These are phyloP conservation scores for Podospora sp. DNA, from an alignment of 495 filamentous ascomycete species.

Conservation along the genomic window DNA sequence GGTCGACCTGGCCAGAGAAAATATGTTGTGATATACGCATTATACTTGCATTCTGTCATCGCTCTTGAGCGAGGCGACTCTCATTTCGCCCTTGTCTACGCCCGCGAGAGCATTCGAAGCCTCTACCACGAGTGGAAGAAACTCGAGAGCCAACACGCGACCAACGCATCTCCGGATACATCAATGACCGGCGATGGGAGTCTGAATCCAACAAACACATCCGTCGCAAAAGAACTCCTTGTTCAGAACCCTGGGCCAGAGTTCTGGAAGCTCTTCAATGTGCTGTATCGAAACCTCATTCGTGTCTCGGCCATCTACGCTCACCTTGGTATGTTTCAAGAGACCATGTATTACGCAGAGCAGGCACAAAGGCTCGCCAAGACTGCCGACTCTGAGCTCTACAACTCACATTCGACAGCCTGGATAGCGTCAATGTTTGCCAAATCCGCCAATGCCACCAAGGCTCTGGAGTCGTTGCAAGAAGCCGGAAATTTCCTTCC, in stretches of 20 bases:
- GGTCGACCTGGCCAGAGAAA: constrained; percentile 35
- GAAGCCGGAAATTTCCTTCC: constrained; percentile 49
- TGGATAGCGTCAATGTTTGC: constrained; percentile 67
- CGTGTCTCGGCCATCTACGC: constrained; percentile 77
- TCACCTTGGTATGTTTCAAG: constrained; percentile 81
- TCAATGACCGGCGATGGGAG: constrained; percentile 36
- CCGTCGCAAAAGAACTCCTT: constrained; percentile 24
- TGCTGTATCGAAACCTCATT: constrained; percentile 66
- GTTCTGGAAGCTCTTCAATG: constrained; percentile 79
- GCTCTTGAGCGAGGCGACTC: constrained; percentile 65
- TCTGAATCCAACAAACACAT: constrained; percentile 23
- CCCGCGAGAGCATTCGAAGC: constrained; percentile 65
- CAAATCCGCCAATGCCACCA: constrained; percentile 61
- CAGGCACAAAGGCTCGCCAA: constrained; percentile 79
- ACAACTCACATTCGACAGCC: constrained; percentile 55
- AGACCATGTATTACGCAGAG: constrained; percentile 87
- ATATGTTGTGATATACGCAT: constrained; percentile 53
- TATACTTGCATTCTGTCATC: constrained; percentile 63
- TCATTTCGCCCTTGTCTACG: constrained; percentile 65
- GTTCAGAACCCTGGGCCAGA: constrained; percentile 54
- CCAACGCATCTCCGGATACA: constrained; percentile 36
- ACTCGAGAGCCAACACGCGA: constrained; percentile 51
- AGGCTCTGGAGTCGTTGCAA: constrained; percentile 62
- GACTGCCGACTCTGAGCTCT: constrained; percentile 63
- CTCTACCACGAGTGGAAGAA: constrained; percentile 72